These are phyloP conservation scores for Fusarium zealandicum DNA, from an alignment of 2,329 filamentous ascomycete genomes.

Conservation along the genomic window DNA sequence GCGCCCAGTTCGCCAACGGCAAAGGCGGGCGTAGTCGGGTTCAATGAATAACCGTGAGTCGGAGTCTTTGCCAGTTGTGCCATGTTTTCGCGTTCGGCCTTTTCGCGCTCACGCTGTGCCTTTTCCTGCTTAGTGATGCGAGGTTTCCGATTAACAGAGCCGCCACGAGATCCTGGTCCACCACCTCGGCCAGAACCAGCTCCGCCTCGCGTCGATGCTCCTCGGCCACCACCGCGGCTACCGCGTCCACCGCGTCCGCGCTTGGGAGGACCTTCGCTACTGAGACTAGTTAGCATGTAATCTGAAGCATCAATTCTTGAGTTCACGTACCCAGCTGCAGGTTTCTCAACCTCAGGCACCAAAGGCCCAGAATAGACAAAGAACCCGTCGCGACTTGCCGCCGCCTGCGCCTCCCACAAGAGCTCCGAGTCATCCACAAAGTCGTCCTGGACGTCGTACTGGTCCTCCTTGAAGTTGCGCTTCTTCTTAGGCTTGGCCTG, in stretches of 20 bases:
- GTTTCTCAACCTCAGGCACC: constrained; percentile 85
- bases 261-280: constrained; percentile 76
- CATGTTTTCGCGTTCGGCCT: constrained; percentile 72
- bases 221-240: constrained; percentile 63
- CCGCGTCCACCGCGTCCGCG: constrained; percentile 65
- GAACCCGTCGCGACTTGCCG: constrained; percentile 93
- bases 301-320: neutral
- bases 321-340: constrained; percentile 58
- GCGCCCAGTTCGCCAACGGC: constrained; percentile 49
- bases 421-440: constrained; percentile 94
- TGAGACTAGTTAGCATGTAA: constrained; percentile 53
- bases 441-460: constrained; percentile 83
- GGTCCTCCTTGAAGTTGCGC: constrained; percentile 80
- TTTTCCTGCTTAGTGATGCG: constrained; percentile 87
- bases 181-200: constrained; percentile 55
- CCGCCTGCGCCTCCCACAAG: constrained; percentile 93
- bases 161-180: constrained; percentile 76
- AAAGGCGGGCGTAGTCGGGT: constrained; percentile 49
- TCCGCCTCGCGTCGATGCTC: constrained; percentile 66
- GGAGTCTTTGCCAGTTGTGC: constrained; percentile 51
- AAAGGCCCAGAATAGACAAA: constrained; percentile 97
- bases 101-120: constrained; percentile 81
- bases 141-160: constrained; percentile 78
- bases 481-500: constrained; percentile 77
- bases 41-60: constrained; percentile 48